These are phyloP conservation scores for Phaeotremella skinneri DNA, from an alignment of 768 basidiomycete genomes.

Conservation along the genomic window DNA sequence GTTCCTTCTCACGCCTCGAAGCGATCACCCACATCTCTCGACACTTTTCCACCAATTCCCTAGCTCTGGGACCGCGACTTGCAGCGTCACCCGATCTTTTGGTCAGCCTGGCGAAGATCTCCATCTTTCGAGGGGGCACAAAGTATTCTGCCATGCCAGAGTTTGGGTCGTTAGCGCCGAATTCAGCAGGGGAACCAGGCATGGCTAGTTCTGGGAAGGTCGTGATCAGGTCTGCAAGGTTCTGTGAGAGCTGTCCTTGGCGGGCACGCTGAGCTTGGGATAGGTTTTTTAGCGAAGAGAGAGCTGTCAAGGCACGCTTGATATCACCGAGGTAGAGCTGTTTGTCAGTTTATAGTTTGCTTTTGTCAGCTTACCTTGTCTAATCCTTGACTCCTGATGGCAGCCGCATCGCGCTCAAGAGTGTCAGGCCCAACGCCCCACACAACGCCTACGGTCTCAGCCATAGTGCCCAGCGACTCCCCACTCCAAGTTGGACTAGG, in stretches of 20 bases:
- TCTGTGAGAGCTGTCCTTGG: slow-evolving; percentile 26
- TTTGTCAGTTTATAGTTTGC: not conserved
- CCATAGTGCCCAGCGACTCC: slow-evolving; percentile 23
- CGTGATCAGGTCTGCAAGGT: slow-evolving; percentile 14
- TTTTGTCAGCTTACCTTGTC: slow-evolving; percentile 33
- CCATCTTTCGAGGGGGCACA: slow-evolving; percentile 28
- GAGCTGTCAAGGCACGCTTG: slow-evolving; percentile 10
- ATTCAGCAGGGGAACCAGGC: slow-evolving; percentile 20
- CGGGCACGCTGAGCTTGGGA: slow-evolving; percentile 22
- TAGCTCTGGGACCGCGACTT: slow-evolving; percentile 16
- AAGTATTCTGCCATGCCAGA: slow-evolving; percentile 25
- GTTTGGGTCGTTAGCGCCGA: slow-evolving; percentile 11
- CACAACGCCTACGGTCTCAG: slow-evolving; percentile 31
- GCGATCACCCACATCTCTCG: slow-evolving; percentile 45
- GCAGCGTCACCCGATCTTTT: slow-evolving; percentile 16
- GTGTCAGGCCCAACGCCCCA: slow-evolving; percentile 28
- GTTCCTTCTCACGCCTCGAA: slow-evolving; percentile 31
- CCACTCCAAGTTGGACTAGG: slow-evolving; percentile 30
- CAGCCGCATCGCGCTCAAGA: slow-evolving; percentile 36
- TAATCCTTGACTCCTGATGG: slow-evolving; percentile 30
- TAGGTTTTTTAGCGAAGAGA: slow-evolving; percentile 20
- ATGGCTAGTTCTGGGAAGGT: slow-evolving; percentile 33
- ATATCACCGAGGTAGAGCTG: not conserved
- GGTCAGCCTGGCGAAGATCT: slow-evolving; percentile 31
- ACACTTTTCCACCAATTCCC: slow-evolving; percentile 41